A percentile compares a stretch with the other conserved stretches of the same genome.
These are phyloP conservation scores for Cyberlindnera bimundalis DNA, from an alignment of 805 yeast genomes.

Conservation along the genomic window DNA sequence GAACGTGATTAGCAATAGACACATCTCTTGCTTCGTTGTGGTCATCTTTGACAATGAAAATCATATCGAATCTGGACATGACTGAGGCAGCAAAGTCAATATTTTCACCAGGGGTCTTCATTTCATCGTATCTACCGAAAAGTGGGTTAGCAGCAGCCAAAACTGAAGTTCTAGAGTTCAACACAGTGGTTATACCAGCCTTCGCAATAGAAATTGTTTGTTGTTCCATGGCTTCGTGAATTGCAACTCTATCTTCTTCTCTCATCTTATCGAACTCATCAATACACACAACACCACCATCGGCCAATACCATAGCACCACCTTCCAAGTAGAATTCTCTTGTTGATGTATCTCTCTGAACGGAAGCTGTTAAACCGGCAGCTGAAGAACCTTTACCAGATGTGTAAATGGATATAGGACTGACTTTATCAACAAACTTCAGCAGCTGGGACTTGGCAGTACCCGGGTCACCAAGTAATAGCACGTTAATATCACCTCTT, in stretches of 20 bases:
- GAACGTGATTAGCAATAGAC: constrained; percentile 90
- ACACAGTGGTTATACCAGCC: constrained; percentile 96
- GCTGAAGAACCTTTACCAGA: constrained; percentile 99
- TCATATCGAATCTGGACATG: constrained; percentile 97
- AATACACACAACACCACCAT: constrained; percentile 98
- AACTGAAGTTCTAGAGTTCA: constrained; percentile 94
- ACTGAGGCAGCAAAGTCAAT: constrained; percentile 97
- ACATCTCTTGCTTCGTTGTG: constrained; percentile 84
- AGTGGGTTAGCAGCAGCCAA: constrained; percentile 98
- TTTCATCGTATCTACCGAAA: constrained; percentile 93
- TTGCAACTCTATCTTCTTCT: constrained; percentile 97
- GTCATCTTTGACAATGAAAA: constrained; percentile 93
- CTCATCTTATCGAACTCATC: constrained; percentile 99
- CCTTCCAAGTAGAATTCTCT: constrained; percentile 96
- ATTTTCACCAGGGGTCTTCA: constrained; percentile 95
- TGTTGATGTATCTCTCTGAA: constrained; percentile 84
- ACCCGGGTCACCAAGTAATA: constrained; percentile 96
- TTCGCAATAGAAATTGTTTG: constrained; percentile 98
- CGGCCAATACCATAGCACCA: constrained; percentile 99
- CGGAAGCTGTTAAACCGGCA: constrained; percentile 98
- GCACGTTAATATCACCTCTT: constrained; percentile 95
- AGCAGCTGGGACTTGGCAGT: constrained; percentile 96
- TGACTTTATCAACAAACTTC: constrained; percentile 91
- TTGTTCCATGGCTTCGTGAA: constrained; percentile 99
- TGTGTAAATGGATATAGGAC: constrained; percentile 93